phyloP scores from a whole-genome alignment of 2,329 filamentous ascomycete genomes.

The Exophiala bonariae region DNA sequence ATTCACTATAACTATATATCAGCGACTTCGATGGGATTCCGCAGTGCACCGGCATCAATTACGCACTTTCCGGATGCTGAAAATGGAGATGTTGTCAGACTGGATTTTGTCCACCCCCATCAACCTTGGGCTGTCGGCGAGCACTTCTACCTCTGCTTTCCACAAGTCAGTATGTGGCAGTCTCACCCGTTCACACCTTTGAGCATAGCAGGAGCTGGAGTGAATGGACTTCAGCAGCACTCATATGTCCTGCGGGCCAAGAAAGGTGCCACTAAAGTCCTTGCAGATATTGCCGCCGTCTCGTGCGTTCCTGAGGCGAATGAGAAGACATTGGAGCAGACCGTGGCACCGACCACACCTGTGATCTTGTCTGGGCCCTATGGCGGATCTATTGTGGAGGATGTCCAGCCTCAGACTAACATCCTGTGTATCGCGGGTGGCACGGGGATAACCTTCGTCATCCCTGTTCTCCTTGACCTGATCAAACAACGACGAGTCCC shows the following conservation, averaged over 20 bases:
- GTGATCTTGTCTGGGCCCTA: slow-evolving; percentile 66
- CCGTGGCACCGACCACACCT: slow-evolving; percentile 44
- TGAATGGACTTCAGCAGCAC: slow-evolving; percentile 29
- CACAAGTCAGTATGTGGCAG: slow-evolving; percentile 68
- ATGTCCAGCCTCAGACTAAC: slow-evolving; percentile 36
- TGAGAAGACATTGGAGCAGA: slow-evolving; percentile 31
- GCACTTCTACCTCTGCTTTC: slow-evolving; percentile 71
- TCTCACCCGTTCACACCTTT: slow-evolving; percentile 70
- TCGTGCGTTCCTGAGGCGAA: not conserved
- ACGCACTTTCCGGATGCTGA: slow-evolving; percentile 56
- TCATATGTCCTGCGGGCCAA: slow-evolving; percentile 37
- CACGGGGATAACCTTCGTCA: slow-evolving; percentile 59
- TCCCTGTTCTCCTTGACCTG: slow-evolving; percentile 51
- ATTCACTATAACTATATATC: slow-evolving; percentile 60
- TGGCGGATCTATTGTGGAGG: slow-evolving; percentile 38
- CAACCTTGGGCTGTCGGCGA: slow-evolving; percentile 65
- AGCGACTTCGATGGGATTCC: slow-evolving; percentile 53
- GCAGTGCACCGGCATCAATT: slow-evolving; percentile 52
- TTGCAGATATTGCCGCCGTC: slow-evolving; percentile 47
- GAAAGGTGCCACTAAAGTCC: slow-evolving; percentile 58
- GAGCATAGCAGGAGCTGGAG: slow-evolving; percentile 45
- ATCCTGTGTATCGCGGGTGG: slow-evolving; percentile 59
- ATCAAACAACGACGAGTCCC: slow-evolving; percentile 25
- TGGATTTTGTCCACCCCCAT: slow-evolving; percentile 66
- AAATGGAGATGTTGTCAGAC: slow-evolving; percentile 62